Percentiles rank a stretch among this genome's conserved stretches.
phyloP scores from a whole-genome alignment of 345 rosid species.

The Erodium maritimum region DNA sequence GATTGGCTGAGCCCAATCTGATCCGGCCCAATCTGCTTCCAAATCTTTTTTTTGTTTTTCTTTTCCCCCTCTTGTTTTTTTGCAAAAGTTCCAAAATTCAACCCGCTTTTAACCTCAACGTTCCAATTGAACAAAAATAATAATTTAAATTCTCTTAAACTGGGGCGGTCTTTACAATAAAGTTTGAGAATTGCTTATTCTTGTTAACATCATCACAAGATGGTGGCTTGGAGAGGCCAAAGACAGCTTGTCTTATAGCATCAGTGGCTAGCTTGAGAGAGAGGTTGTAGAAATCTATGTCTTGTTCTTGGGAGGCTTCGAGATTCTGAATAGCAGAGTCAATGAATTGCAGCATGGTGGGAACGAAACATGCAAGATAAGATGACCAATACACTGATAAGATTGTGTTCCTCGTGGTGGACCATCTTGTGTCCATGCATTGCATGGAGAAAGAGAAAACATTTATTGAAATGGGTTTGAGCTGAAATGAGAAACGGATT shows the following conservation, averaged over 20 bases:
- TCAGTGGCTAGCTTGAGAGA: slow-evolving; percentile 81
- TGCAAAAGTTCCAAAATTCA: no score
- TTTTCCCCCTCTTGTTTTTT: no score
- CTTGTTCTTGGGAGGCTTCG: slow-evolving; percentile 21
- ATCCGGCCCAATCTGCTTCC: no score
- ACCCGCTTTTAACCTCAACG: no score
- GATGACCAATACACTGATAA: slow-evolving; percentile 84
- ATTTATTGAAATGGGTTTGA: neutral
- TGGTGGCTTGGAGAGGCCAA: slow-evolving; percentile 48
- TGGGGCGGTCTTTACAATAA: no score
- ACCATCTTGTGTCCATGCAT: slow-evolving; percentile 78
- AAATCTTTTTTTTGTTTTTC: no score
- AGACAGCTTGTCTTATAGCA: slow-evolving; percentile 81
- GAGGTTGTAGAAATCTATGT: slow-evolving; percentile 52
- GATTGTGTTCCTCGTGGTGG: slow-evolving; percentile 76
- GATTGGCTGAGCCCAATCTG: no score
- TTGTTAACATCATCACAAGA: slow-evolving; percentile 10
- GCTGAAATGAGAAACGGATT: no score
- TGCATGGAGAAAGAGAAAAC: no score
- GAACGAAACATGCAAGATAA: slow-evolving; percentile 59
- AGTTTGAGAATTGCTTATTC: slow-evolving; percentile 39
- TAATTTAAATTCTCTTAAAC: no score
- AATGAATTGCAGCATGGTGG: slow-evolving; percentile 63
- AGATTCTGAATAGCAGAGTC: slow-evolving; percentile 51
- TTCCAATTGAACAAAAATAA: no score